Percentiles rank a stretch among this genome's conserved stretches.
phyloP scores from a whole-genome alignment of 208 protist species.

The Leishmania arabica region DNA sequence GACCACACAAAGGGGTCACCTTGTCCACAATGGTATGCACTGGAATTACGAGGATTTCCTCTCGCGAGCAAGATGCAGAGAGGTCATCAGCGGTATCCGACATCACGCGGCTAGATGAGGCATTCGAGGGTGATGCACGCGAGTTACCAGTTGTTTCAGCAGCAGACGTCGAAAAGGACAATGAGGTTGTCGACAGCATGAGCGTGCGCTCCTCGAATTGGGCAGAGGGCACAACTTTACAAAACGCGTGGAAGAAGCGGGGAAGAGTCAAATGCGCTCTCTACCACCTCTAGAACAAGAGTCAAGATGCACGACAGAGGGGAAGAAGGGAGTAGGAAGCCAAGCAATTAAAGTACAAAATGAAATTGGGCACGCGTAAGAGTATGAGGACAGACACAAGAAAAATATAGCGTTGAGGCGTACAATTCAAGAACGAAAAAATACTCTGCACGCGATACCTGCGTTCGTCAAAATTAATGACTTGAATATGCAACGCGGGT shows the following conservation, averaged over 20 bases:
- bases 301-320: neutral
- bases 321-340: neutral
- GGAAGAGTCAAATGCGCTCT: neutral
- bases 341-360: conserved; percentile 11
- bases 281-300: neutral
- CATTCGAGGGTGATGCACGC: neutral
- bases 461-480: neutral
- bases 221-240: neutral
- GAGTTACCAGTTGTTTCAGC: neutral
- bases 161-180: neutral
- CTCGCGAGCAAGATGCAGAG: neutral
- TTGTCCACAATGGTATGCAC: conserved; percentile 60
- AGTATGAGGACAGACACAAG: conserved; percentile 8
- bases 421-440: conserved; percentile 12
- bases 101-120: neutral
- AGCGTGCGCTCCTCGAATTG: neutral
- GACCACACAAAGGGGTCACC: conserved; percentile 48
- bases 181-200: conserved; percentile 24
- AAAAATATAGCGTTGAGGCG: conserved; percentile 3
- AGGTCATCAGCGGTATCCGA: neutral
- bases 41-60: conserved; percentile 42
- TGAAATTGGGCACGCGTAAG: neutral
- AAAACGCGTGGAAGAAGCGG: neutral
- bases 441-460: conserved; percentile 1
- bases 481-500: conserved; percentile 1